phyloP scores from a whole-genome alignment of 2,329 filamentous ascomycete genomes.

The Penicillium sp. region DNA sequence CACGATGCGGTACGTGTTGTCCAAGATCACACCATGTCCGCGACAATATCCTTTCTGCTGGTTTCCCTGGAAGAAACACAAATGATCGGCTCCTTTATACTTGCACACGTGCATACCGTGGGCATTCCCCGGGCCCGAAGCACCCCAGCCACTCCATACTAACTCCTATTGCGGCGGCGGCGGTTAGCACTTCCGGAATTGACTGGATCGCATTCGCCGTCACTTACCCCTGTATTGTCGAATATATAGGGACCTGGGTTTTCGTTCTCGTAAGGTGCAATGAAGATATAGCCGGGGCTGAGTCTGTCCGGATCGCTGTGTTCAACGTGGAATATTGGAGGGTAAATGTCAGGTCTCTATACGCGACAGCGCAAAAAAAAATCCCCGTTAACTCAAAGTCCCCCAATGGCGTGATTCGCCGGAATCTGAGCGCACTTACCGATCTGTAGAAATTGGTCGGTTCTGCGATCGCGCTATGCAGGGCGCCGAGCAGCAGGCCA shows the following conservation, averaged over 20 bases:
- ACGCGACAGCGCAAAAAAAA: too few species aligned
- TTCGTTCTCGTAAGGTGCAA: conserved; percentile 50
- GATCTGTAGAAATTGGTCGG: conserved; percentile 39
- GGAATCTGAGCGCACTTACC: conserved; percentile 23
- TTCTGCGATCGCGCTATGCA: conserved; percentile 25
- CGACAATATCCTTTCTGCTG: conserved; percentile 53
- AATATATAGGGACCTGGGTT: conserved; percentile 54
- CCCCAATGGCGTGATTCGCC: conserved; percentile 1
- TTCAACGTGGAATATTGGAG: conserved; percentile 36
- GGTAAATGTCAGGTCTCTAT: conserved; percentile 43
- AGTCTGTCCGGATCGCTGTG: conserved; percentile 30
- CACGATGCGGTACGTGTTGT: conserved; percentile 50
- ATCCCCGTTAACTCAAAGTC: conserved; percentile 2
- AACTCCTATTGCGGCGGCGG: conserved; percentile 44
- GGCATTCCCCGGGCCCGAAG: conserved; percentile 49
- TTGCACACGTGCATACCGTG: conserved; percentile 51
- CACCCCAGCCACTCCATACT: conserved; percentile 52
- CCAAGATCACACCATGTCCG: conserved; percentile 54
- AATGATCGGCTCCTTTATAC: conserved; percentile 49
- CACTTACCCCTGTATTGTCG: conserved; percentile 49
- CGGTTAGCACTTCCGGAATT: conserved; percentile 11
- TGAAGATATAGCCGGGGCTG: conserved; percentile 51
- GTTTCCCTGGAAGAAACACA: conserved; percentile 54
- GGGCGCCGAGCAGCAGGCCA: conserved; percentile 19
- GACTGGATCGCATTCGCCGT: neutral